Evolutionary conservation across 2,329 filamentous ascomycete species (phyloP).

Genomic region (Piedraia hortae): DNA sequence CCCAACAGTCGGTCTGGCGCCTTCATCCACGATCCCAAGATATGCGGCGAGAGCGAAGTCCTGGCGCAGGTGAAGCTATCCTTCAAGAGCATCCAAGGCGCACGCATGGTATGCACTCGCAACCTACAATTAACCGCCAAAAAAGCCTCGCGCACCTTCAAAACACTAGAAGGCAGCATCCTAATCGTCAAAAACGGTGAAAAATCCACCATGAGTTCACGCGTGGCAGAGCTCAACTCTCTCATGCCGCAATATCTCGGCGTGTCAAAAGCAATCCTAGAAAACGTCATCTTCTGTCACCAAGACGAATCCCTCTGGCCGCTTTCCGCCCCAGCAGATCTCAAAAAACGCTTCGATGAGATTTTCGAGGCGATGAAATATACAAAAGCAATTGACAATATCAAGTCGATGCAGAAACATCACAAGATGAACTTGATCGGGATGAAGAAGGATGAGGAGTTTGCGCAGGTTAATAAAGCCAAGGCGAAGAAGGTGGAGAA

Average conservation of each 20-base stretch:
- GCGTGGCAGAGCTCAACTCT: constrained; percentile 38
- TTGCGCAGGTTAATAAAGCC: constrained; percentile 63
- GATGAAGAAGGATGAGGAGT: constrained; percentile 45
- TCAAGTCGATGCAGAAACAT: constrained; percentile 63
- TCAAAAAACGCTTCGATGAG: constrained; percentile 91
- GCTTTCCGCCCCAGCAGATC: constrained; percentile 54
- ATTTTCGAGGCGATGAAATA: constrained; percentile 96
- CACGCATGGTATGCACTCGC: constrained; percentile 57
- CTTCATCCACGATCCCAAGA: constrained; percentile 93
- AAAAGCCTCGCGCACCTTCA: constrained; percentile 43
- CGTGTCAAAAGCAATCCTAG: constrained; percentile 68
- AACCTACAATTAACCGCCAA: constrained; percentile 69
- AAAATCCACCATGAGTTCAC: constrained; percentile 48
- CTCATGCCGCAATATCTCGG: constrained; percentile 58
- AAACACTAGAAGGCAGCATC: constrained; percentile 60
- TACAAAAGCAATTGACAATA: constrained; percentile 87
- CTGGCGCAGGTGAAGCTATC: constrained; percentile 74
- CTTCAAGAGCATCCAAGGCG: constrained; percentile 53
- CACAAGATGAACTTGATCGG: constrained; percentile 48
- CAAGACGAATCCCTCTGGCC: constrained; percentile 97
- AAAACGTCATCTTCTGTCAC: constrained; percentile 93
- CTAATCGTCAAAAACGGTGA: constrained; percentile 56
- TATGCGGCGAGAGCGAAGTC: constrained; percentile 66
- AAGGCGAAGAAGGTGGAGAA: constrained; percentile 36
- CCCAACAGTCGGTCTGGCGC: constrained; percentile 72